Conservation (phyloP, 2,329 filamentous ascomycete species). For the Camillea tinctor region DNA sequence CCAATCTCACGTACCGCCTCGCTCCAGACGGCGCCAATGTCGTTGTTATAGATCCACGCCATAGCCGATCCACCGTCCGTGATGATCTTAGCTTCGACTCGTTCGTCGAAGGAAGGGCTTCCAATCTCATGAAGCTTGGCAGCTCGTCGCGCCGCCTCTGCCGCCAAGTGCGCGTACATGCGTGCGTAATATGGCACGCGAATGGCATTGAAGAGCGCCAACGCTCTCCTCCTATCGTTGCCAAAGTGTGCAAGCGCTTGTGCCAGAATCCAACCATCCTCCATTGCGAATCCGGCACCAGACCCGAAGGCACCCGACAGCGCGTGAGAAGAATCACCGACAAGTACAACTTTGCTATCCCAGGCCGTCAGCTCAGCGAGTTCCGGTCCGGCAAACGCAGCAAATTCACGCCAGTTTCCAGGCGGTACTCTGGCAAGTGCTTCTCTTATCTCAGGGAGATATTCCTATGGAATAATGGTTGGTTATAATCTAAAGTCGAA, state of each 20-base stretch:
- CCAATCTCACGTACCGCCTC: slow-evolving; percentile 8
- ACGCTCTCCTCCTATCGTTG: slow-evolving; percentile 24
- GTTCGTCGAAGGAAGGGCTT: slow-evolving; percentile 22
- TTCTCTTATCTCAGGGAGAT: slow-evolving; percentile 39
- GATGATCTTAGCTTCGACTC: slow-evolving; percentile 23
- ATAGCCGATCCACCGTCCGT: slow-evolving; percentile 24
- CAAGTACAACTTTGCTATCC: slow-evolving; percentile 45
- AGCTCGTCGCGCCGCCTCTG: slow-evolving; percentile 13
- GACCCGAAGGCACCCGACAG: slow-evolving; percentile 30
- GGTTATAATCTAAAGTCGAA: slow-evolving; percentile 6
- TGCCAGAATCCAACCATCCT: slow-evolving; percentile 31
- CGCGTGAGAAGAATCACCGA: slow-evolving; percentile 56
- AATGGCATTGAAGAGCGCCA: slow-evolving; percentile 28
- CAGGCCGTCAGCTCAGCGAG: slow-evolving; percentile 39
- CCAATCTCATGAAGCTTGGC: slow-evolving; percentile 15
- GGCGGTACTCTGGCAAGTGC: slow-evolving; percentile 37
- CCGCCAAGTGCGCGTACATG: slow-evolving; percentile 28
- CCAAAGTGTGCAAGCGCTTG: slow-evolving; percentile 25
- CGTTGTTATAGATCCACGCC: slow-evolving; percentile 27
- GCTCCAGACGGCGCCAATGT: slow-evolving; percentile 23
- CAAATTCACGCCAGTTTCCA: slow-evolving; percentile 46
- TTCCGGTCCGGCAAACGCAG: slow-evolving; percentile 46
- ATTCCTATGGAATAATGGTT: slow-evolving; percentile 32
- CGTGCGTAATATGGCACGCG: slow-evolving; percentile 31
- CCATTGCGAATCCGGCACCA: slow-evolving; percentile 38